phyloP scores from a whole-genome alignment of 371 early-diverging fungal genomes.

The Syncephalis plumigaleata region DNA sequence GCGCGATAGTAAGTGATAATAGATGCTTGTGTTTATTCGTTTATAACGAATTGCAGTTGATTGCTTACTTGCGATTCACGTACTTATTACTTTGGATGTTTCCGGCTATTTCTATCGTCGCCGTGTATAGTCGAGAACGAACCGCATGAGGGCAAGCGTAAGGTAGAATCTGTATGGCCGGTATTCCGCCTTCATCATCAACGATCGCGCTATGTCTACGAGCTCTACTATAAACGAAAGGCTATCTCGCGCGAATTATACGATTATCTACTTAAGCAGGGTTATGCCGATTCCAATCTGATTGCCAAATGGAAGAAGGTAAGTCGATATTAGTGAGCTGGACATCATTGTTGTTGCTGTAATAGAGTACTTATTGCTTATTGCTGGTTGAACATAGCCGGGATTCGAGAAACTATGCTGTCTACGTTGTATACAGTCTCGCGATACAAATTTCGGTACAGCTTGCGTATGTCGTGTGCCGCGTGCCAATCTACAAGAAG shows the following conservation, averaged over 20 bases:
- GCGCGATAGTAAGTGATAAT: slow-evolving; percentile 68
- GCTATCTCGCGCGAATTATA: slow-evolving; percentile 85
- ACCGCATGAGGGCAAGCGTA: slow-evolving; percentile 86
- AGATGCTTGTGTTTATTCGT: no score
- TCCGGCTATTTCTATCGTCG: no score
- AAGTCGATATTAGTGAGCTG: no score
- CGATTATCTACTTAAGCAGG: slow-evolving; percentile 78
- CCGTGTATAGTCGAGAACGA: slow-evolving; percentile 92
- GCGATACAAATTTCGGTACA: slow-evolving; percentile 94
- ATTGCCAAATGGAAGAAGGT: slow-evolving; percentile 98
- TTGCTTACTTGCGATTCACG: no score
- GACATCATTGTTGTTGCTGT: no score
- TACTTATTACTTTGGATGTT: no score
- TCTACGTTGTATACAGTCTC: slow-evolving; percentile 89
- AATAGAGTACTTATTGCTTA: no score
- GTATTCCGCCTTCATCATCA: slow-evolving; percentile 96
- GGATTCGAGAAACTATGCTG: slow-evolving; percentile 98
- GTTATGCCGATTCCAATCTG: slow-evolving; percentile 83
- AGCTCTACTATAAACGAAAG: slow-evolving; percentile 85
- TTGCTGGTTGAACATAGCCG: no score
- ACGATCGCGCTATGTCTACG: slow-evolving; percentile 90
- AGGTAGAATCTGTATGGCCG: slow-evolving; percentile 85
- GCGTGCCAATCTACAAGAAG: slow-evolving; percentile 72
- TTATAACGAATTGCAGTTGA: no score
- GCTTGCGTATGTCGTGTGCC: slow-evolving; percentile 98